Evolutionary conservation across 306 rosid species (phyloP), one percentile per base, ranked within the genome.

Genomic region (Biancaea sappan): DNA sequence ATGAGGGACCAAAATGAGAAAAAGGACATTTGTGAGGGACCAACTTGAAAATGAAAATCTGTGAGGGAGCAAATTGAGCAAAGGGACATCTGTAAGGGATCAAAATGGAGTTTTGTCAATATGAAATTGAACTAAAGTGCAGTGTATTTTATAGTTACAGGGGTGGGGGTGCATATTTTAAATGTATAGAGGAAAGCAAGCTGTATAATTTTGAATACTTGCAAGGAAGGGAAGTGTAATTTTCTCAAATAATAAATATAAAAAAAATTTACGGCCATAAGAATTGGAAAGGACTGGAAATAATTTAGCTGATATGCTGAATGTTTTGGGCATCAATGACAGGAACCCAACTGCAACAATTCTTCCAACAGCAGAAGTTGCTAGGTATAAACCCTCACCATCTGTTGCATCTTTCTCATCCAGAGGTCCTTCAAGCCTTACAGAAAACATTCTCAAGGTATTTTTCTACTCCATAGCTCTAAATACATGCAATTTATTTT

Each of bases 401-500:
- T 47, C 70, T 29, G 94, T 94, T 19, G 96, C 98, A 40, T 85
- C 75, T 75, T 94, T 94, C 87, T 94, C 98, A 25, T 90, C 97
- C 0, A 89, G 94, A 73, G 98, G 98, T 66, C 98, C 98, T 58
- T 82, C 94, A n/a, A 64, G 72, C 70, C 90, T 87, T 21, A 81
- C 97, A 63, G 97, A 94, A 84, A 94, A 91, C 77, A 83, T 94
- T 79, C 93, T 94, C 79, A 94, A 94, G 97, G 98, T 91, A 32
- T 9, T 72, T 78, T 73, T 66, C 79, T 76, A 5, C 53, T 21
- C 9, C 59, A 15, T 4, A 4, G 8, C 59, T 66, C 31, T 38
- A 18, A 16, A 54, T 47, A 18, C 21, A 54, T 47, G 72, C 11
- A 32, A 8, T 57, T 65, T 18, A 38, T 63, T n/a, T n/a, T n/a